Conservation (phyloP, 2,329 filamentous ascomycete species). For the Neofusicoccum kwambonambiense region DNA sequence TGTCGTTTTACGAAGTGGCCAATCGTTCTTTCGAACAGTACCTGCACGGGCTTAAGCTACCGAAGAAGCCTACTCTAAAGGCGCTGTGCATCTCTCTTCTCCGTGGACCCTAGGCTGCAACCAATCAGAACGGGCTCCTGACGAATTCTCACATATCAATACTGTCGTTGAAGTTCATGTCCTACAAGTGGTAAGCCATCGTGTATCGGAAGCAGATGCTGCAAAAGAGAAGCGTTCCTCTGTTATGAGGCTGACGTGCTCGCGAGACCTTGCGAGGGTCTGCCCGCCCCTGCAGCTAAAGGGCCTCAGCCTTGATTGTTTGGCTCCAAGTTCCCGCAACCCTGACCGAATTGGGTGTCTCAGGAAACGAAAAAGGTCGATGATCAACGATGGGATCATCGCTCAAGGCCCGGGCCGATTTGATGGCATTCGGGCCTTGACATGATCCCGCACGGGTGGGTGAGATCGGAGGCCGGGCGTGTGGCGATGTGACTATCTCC, state of each 20-base stretch:
- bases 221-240: too few species aligned
- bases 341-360: not conserved
- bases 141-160: too few species aligned
- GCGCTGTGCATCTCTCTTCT: too few species aligned
- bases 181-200: too few species aligned
- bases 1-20: too few species aligned
- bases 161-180: too few species aligned
- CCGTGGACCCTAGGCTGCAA: too few species aligned
- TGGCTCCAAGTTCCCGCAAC: not conserved
- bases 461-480: not conserved
- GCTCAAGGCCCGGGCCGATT: not conserved
- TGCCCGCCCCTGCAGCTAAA: not conserved
- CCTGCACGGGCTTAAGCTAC: too few species aligned
- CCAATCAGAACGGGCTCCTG: too few species aligned
- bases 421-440: not conserved
- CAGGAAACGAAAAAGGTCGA: not conserved
- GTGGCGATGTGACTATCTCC: slow-evolving; percentile 2
- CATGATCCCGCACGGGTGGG: not conserved
- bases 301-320: not conserved
- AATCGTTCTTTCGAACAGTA: too few species aligned
- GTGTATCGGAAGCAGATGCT: too few species aligned
- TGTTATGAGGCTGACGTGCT: not conserved
- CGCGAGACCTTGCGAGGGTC: not conserved
- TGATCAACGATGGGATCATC: not conserved
- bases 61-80: too few species aligned